Percentiles rank a stretch among this genome's conserved stretches.
These are phyloP conservation scores for Leccinum boreale DNA, from an alignment of 768 basidiomycete genomes.

Conservation along the genomic window DNA sequence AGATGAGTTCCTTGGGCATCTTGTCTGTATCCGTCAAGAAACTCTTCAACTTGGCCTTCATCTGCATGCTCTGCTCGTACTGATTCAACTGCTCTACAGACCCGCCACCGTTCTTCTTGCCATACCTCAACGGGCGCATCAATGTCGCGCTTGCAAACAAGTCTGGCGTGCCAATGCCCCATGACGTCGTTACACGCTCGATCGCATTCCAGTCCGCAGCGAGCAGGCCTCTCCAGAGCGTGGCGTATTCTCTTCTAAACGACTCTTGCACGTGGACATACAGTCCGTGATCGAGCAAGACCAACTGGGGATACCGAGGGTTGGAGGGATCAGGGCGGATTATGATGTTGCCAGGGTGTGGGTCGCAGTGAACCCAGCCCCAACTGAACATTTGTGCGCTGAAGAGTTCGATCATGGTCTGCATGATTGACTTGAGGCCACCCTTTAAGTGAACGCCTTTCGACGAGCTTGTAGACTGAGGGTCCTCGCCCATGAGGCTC, in stretches of 20 bases:
- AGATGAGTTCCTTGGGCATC: constrained; percentile 75
- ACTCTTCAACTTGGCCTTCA: constrained; percentile 63
- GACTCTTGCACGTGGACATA: constrained; percentile 69
- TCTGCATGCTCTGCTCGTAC: constrained; percentile 64
- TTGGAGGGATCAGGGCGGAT: constrained; percentile 46
- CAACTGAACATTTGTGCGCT: constrained; percentile 88
- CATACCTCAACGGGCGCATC: too few species aligned
- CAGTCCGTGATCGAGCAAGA: constrained; percentile 90
- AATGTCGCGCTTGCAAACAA: constrained; percentile 45
- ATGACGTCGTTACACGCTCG: constrained; percentile 47
- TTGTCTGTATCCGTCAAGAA: constrained; percentile 73
- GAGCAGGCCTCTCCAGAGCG: constrained; percentile 71
- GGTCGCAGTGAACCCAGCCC: constrained; percentile 86
- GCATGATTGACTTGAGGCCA: constrained; percentile 68
- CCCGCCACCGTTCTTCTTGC: too few species aligned
- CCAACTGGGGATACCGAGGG: constrained; percentile 50
- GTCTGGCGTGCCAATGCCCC: constrained; percentile 73
- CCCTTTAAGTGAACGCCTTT: constrained; percentile 42
- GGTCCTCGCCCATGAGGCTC: constrained; percentile 52
- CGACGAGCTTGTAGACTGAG: neutral
- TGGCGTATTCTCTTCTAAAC: constrained; percentile 75
- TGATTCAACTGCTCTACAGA: too few species aligned
- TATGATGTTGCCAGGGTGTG: constrained; percentile 76
- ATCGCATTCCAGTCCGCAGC: constrained; percentile 53
- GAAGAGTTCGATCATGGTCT: constrained; percentile 83